phyloP scores from a whole-genome alignment of 257 asterid genomes.

The Linaria vulgaris region DNA sequence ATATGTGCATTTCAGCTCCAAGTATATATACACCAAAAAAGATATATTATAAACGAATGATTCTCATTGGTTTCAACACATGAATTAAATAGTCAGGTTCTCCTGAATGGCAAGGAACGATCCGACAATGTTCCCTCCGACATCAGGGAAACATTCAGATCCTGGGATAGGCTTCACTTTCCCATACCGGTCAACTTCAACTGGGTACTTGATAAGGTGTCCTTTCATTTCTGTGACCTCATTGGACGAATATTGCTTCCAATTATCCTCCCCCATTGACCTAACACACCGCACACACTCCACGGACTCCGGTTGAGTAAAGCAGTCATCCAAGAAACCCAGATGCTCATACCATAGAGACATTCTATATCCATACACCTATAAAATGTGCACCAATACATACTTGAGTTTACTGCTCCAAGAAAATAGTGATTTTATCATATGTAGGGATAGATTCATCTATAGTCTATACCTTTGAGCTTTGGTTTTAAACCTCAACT shows the following conservation, averaged over 20 bases:
- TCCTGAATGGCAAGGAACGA: slow-evolving; percentile 90
- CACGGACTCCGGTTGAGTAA: slow-evolving; percentile 74
- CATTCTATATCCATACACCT: slow-evolving; percentile 94
- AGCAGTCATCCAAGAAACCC: slow-evolving; percentile 82
- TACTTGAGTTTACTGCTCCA: too few relatives aligned
- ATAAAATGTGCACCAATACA: background rate
- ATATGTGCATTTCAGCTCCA: too few relatives aligned
- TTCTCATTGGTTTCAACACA: background rate
- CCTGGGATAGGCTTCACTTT: slow-evolving; percentile 75
- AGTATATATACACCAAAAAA: too few relatives aligned
- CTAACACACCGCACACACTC: slow-evolving; percentile 85
- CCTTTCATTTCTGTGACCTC: slow-evolving; percentile 82
- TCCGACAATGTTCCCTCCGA: slow-evolving; percentile 84
- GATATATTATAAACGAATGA: too few relatives aligned
- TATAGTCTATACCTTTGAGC: too few relatives aligned
- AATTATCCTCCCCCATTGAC: slow-evolving; percentile 76
- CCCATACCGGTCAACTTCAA: slow-evolving; percentile 82
- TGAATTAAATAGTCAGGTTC: slow-evolving; percentile 65
- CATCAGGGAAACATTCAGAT: slow-evolving; percentile 81
- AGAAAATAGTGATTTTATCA: too few relatives aligned
- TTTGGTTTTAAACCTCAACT: too few relatives aligned
- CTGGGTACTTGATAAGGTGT: slow-evolving; percentile 88
- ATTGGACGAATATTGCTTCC: slow-evolving; percentile 70
- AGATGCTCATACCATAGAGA: slow-evolving; percentile 98
- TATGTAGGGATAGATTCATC: too few relatives aligned